Conservation (phyloP, 2,329 filamentous ascomycete genomes). For the Pseudogymnoascus sp. region DNA sequence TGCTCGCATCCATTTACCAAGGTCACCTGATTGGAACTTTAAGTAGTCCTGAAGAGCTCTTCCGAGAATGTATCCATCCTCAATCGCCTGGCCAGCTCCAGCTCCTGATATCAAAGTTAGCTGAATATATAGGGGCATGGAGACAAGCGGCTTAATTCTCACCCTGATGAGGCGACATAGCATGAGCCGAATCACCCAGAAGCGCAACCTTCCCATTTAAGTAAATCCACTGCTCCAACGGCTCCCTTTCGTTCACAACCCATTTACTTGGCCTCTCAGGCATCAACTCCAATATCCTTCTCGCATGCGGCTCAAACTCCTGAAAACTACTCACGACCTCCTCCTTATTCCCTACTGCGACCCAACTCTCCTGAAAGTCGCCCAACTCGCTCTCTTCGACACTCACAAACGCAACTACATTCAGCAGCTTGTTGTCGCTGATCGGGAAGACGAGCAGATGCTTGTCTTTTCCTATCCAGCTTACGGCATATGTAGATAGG, state of each 20-base stretch:
- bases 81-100: too few relatives aligned
- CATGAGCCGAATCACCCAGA: constrained; percentile 11
- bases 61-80: too few relatives aligned
- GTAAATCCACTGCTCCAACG: constrained; percentile 9
- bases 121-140: constrained; percentile 26
- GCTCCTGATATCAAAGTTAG: too few relatives aligned
- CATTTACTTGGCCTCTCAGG: constrained; percentile 9
- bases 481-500: constrained; percentile 21
- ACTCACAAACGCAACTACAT: constrained; percentile 32
- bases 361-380: constrained; percentile 33
- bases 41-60: too few relatives aligned
- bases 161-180: constrained; percentile 11
- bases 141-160: constrained; percentile 10
- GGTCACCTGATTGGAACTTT: too few relatives aligned
- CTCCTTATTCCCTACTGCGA: constrained; percentile 22
- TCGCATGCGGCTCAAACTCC: too few relatives aligned
- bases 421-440: constrained; percentile 28
- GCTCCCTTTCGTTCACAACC: neutral
- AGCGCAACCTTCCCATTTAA: constrained; percentile 10
- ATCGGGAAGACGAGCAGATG: constrained; percentile 35
- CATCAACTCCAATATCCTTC: neutral
- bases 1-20: too few relatives aligned
- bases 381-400: constrained; percentile 27
- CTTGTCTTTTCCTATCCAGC: constrained; percentile 29
- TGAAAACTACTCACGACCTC: constrained; percentile 8